Evolutionary conservation across 768 basidiomycete species (phyloP), one percentile per base, ranked within the genome.

Genomic region (Jaapia argillacea): DNA sequence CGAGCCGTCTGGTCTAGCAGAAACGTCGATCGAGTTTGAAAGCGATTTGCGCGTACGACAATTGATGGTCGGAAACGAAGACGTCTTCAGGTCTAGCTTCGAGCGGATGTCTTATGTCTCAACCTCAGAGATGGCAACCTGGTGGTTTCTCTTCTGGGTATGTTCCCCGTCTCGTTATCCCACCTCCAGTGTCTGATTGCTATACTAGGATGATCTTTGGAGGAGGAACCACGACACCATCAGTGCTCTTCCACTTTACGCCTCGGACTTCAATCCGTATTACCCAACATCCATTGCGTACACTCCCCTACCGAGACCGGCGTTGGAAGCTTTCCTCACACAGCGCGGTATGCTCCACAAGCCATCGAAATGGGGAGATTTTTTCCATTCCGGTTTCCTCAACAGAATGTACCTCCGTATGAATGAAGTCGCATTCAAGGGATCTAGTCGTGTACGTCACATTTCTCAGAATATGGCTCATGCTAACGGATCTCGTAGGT

Each of bases 121-220:
- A 1, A 50, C 51, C 6, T 70, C 72, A 1, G 65, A 70, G 49
- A 56, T 75, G 1, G 61, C 71, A 3, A 72, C 75, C 3, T 86
- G 83, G 79, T 89, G 86, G 86, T 86, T 81, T 51, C 66, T 86
- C 10, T 77, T 84, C 50, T 87, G 81, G 81, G 84, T 85, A 40
- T 51, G 73, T 54, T 7, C 23, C 13, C 20, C 36, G 14, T 18
- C 24, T 23, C 4, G n/a, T 4, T 13, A 16, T n/a, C 10, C 3
- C 3, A 20, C 16, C 20, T 23, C 25, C 13, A 13, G 22, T 5
- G 23, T 38, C 18, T 22, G 27, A n/a, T 18, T 28, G 24, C 45
- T 18, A 41, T 18, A 27, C 16, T 45, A 83, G 83, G 84, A 87
- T 53, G 84, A 85, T 55, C 54, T 85, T 5, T 87, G 82, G 82